Conservation (phyloP, 768 basidiomycete species). For the Termitomyces eurrhizus region DNA sequence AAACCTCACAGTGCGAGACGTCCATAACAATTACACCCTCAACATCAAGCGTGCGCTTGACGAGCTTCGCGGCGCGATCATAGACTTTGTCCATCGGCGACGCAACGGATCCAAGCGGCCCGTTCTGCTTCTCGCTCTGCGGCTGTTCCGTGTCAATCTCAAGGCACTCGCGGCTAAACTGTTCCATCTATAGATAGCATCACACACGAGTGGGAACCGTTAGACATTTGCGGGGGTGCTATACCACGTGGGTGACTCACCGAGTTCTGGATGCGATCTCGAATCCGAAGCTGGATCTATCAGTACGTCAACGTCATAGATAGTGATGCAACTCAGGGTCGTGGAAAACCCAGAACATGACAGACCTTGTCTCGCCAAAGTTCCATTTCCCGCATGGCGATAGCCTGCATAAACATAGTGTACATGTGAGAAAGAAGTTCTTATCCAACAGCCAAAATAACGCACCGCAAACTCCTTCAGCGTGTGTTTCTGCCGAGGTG, state of each 20-base stretch:
- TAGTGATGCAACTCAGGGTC: not conserved
- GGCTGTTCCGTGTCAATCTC: slow-evolving; percentile 74
- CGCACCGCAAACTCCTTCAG: slow-evolving; percentile 86
- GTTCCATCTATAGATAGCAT: slow-evolving; percentile 67
- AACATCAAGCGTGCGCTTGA: slow-evolving; percentile 86
- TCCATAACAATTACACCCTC: slow-evolving; percentile 93
- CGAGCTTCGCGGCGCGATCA: slow-evolving; percentile 83
- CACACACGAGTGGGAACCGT: not conserved
- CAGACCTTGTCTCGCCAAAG: slow-evolving; percentile 88
- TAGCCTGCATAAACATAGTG: slow-evolving; percentile 41
- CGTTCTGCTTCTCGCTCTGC: slow-evolving; percentile 28
- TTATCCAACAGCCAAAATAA: slow-evolving; percentile 20
- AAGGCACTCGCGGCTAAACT: slow-evolving; percentile 91
- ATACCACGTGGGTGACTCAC: slow-evolving; percentile 33
- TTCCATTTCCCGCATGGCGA: slow-evolving; percentile 94
- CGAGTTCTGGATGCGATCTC: slow-evolving; percentile 89
- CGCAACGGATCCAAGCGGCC: slow-evolving; percentile 32
- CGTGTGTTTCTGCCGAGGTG: slow-evolving; percentile 84
- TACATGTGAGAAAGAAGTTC: not conserved
- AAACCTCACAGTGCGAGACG: slow-evolving; percentile 84
- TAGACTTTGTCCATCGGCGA: slow-evolving; percentile 85
- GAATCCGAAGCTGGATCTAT: slow-evolving; percentile 84
- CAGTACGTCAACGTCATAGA: not conserved
- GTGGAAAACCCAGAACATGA: not conserved
- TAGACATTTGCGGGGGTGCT: not conserved